A percentile compares a stretch with the other conserved stretches of the same genome.
phyloP scores from a whole-genome alignment of 371 early-diverging fungal genomes.

The Rhizopus sp. region DNA sequence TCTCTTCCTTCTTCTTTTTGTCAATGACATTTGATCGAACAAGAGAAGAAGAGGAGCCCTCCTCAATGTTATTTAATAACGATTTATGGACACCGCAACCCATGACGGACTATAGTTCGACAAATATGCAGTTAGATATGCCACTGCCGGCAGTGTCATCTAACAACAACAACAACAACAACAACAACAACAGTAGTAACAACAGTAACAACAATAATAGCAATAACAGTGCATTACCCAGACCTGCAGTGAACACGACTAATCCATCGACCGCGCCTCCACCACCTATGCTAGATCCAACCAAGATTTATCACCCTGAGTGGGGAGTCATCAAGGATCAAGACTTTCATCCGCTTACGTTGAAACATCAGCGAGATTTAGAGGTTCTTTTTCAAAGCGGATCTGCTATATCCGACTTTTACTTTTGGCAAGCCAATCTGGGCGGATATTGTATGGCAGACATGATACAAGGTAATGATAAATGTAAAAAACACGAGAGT shows the following conservation, averaged over 20 bases:
- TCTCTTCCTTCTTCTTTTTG: constrained; percentile 2
- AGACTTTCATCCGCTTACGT: constrained; percentile 45
- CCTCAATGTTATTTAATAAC: constrained; percentile 2
- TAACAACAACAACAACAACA: constrained; percentile 1
- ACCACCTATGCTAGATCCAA: constrained; percentile 21
- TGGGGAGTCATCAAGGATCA: constrained; percentile 52
- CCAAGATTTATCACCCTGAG: constrained; percentile 48
- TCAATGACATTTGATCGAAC: constrained; percentile 6
- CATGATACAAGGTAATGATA: constrained; percentile 47
- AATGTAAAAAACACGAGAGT: not conserved
- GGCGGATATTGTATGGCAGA: constrained; percentile 57
- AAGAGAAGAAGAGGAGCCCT: constrained; percentile 13
- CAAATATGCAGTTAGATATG: not conserved
- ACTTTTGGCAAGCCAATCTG: constrained; percentile 54
- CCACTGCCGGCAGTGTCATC: constrained; percentile 17
- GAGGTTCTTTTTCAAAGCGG: constrained; percentile 37
- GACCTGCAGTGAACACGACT: constrained; percentile 17
- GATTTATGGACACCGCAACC: constrained; percentile 5
- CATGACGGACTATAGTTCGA: not conserved
- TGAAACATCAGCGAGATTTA: constrained; percentile 49
- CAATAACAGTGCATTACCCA: not conserved
- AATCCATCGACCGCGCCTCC: constrained; percentile 19
- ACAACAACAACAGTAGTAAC: too few species aligned
- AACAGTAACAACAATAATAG: too few species aligned
- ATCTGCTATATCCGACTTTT: constrained; percentile 38